A percentile compares a stretch with the other conserved stretches of the same genome.
Conservation (phyloP, 2,329 filamentous ascomycete genomes). For the Hypoxylon sp. region DNA sequence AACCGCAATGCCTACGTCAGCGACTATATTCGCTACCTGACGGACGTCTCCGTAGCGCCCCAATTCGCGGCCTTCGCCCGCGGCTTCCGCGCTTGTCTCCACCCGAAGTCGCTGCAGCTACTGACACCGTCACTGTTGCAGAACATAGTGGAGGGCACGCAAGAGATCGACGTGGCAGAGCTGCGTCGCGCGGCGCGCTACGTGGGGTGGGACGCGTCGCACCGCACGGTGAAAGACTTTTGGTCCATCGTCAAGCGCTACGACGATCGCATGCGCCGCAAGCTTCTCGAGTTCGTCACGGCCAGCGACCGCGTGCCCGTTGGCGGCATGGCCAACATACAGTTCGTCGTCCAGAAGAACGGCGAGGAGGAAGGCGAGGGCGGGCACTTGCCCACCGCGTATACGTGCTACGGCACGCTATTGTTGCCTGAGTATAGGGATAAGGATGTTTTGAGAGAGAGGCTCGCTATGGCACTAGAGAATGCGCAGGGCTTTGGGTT, state of each 20-base stretch:
- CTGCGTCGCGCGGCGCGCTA: slow-evolving; percentile 82
- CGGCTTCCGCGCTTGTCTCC: slow-evolving; percentile 84
- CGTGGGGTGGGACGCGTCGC: slow-evolving; percentile 80
- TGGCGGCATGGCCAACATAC: slow-evolving; percentile 83
- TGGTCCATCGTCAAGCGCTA: slow-evolving; percentile 84
- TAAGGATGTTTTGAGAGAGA: slow-evolving; percentile 77
- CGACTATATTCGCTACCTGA: slow-evolving; percentile 89
- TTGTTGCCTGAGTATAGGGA: slow-evolving; percentile 86
- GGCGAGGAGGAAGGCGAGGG: slow-evolving; percentile 70
- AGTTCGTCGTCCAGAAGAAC: slow-evolving; percentile 87
- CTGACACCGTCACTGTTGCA: slow-evolving; percentile 80
- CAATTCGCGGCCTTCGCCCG: slow-evolving; percentile 86
- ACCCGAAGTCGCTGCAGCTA: slow-evolving; percentile 78
- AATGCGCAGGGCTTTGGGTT: slow-evolving; percentile 93
- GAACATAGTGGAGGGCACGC: slow-evolving; percentile 84
- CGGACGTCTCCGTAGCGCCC: slow-evolving; percentile 79
- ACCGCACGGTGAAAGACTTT: slow-evolving; percentile 82
- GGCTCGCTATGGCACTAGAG: slow-evolving; percentile 87
- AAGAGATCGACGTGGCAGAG: slow-evolving; percentile 82
- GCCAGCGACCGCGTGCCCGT: slow-evolving; percentile 92
- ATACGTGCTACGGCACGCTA: slow-evolving; percentile 93
- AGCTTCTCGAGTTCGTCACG: slow-evolving; percentile 93
- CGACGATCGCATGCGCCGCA: slow-evolving; percentile 77
- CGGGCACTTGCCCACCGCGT: slow-evolving; percentile 82
- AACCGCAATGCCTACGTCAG: slow-evolving; percentile 84